Conservation (phyloP, 768 basidiomycete genomes). For the Strobilomyces echinocephalus region DNA sequence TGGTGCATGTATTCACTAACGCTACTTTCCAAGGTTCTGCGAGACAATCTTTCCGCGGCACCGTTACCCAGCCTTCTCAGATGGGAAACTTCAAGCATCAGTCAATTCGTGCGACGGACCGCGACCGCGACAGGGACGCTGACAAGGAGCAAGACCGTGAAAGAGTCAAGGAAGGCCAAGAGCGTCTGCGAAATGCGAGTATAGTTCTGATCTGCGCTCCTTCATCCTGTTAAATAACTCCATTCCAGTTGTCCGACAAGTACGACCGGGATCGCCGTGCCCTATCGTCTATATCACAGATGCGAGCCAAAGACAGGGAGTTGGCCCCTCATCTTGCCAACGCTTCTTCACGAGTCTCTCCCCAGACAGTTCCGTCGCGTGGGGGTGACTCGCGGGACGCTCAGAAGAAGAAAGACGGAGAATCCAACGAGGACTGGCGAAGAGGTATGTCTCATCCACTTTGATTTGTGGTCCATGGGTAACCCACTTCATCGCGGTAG, state of each 20-base stretch:
- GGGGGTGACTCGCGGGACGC: slow-evolving; percentile 56
- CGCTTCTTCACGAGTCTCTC: slow-evolving; percentile 38
- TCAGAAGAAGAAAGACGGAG: slow-evolving; percentile 64
- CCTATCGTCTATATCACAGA: slow-evolving; percentile 41
- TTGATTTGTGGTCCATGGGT: neutral
- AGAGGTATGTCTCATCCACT: slow-evolving; percentile 49
- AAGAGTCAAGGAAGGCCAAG: slow-evolving; percentile 73
- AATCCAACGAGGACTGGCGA: slow-evolving; percentile 80
- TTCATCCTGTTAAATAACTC: slow-evolving; percentile 4
- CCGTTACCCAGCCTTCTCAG: slow-evolving; percentile 75
- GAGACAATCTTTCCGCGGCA: slow-evolving; percentile 66
- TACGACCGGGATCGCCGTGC: slow-evolving; percentile 78
- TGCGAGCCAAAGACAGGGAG: slow-evolving; percentile 67
- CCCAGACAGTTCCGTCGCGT: slow-evolving; percentile 40
- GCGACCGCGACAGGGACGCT: slow-evolving; percentile 43
- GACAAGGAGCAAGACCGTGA: slow-evolving; percentile 52
- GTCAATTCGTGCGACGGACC: slow-evolving; percentile 64
- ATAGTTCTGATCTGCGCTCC: neutral
- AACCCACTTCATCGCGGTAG: slow-evolving; percentile 24
- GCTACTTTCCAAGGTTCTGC: slow-evolving; percentile 41
- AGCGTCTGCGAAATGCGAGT: slow-evolving; percentile 66
- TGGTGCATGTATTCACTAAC: slow-evolving; percentile 4
- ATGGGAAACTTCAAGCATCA: slow-evolving; percentile 94
- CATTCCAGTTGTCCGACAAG: slow-evolving; percentile 71
- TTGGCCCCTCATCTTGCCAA: slow-evolving; percentile 52